Percentiles rank a stretch among this genome's conserved stretches.
Evolutionary conservation across 192 early-diverging fungal species (phyloP).

Genomic region (Mycoemilia scoparia): DNA sequence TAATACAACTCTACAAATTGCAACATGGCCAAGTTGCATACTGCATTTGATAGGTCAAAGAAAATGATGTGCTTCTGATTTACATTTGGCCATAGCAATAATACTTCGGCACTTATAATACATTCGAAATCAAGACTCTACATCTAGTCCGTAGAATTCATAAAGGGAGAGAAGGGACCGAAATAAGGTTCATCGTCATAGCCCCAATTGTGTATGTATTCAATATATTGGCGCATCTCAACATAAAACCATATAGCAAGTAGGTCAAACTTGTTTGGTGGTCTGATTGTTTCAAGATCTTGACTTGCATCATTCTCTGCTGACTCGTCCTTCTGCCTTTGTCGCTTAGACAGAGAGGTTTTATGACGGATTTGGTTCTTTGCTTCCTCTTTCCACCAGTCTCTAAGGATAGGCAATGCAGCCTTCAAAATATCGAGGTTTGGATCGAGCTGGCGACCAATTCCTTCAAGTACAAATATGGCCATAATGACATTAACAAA

Average conservation of each 20-base stretch:
- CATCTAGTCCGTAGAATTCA: too few species aligned
- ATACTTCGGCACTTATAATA: too few species aligned
- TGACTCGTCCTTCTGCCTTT: slow-evolving; percentile 5
- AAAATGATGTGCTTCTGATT: too few species aligned
- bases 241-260: slow-evolving; percentile 28
- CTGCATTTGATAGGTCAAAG: too few species aligned
- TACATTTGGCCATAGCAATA: too few species aligned
- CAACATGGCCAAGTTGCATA: too few species aligned
- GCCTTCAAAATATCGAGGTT: slow-evolving; percentile 77
- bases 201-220: slow-evolving; percentile 16
- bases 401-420: slow-evolving; percentile 51
- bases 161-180: slow-evolving; percentile 21
- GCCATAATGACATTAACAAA: slow-evolving; percentile 87
- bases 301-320: too few species aligned
- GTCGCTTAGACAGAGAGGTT: slow-evolving; percentile 4
- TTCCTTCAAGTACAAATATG: slow-evolving; percentile 85
- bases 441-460: slow-evolving; percentile 78
- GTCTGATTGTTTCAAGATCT: too few species aligned
- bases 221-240: slow-evolving; percentile 24
- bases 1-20: too few species aligned
- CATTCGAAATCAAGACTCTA: too few species aligned
- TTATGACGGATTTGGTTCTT: slow-evolving; percentile 9
- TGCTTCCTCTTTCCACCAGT: slow-evolving; percentile 25
- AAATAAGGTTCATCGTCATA: slow-evolving; percentile 24
- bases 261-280: too few species aligned